Percentiles rank a stretch among this genome's conserved stretches.
phyloP scores from a whole-genome alignment of 495 filamentous ascomycete species.

The Annulohypoxylon maeteangense region DNA sequence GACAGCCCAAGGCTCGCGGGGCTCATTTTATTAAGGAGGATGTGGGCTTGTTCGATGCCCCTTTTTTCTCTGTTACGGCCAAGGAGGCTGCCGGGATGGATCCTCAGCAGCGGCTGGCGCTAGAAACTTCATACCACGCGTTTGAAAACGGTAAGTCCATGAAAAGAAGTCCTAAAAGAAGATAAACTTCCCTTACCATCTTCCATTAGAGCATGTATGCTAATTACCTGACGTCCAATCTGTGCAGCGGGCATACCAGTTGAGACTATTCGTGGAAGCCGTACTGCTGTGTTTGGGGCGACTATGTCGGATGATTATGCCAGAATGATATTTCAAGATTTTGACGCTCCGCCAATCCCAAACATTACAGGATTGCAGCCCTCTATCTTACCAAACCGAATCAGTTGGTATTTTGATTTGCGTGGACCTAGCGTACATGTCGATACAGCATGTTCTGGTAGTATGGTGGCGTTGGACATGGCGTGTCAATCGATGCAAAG shows the following conservation, averaged over 20 bases:
- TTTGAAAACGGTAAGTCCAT: constrained; percentile 55
- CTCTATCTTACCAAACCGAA: constrained; percentile 57
- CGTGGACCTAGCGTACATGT: constrained; percentile 48
- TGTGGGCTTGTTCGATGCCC: constrained; percentile 57
- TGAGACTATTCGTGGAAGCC: constrained; percentile 54
- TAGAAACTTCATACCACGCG: constrained; percentile 53
- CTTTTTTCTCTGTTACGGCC: constrained; percentile 65
- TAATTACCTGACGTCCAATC: not conserved
- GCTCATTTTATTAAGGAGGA: constrained; percentile 42
- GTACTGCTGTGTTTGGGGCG: constrained; percentile 62
- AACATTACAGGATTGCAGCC: constrained; percentile 56
- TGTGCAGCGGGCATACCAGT: constrained; percentile 49
- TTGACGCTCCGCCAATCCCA: constrained; percentile 53
- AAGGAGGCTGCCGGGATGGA: constrained; percentile 59
- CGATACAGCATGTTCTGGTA: constrained; percentile 46
- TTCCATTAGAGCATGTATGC: too few species aligned
- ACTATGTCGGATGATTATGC: constrained; percentile 60
- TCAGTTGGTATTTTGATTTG: constrained; percentile 59
- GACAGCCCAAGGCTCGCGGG: not conserved
- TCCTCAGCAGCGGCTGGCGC: not conserved
- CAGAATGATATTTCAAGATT: constrained; percentile 54
- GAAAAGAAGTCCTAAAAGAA: not conserved
- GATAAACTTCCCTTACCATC: too few species aligned
- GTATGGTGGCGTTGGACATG: constrained; percentile 39
- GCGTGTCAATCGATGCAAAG: constrained; percentile 22